These are phyloP conservation scores for Podaxis sp. DNA, from an alignment of 768 basidiomycete species.

Conservation along the genomic window DNA sequence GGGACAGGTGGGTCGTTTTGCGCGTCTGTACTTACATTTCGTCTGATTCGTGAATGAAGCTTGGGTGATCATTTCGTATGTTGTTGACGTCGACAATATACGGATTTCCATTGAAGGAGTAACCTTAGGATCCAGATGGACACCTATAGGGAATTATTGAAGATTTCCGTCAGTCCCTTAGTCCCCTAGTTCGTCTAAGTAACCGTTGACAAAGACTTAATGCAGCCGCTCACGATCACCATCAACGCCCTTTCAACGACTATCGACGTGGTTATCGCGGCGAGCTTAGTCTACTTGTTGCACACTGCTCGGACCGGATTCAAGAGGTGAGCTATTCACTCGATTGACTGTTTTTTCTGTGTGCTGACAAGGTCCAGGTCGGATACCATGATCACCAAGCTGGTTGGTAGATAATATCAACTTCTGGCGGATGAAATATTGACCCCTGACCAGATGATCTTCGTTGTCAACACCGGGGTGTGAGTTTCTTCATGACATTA, in stretches of 20 bases:
- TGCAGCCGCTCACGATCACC: constrained; percentile 46
- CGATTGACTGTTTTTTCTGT: not conserved
- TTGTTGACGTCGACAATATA: not conserved
- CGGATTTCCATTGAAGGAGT: not conserved
- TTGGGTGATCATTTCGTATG: constrained; percentile 44
- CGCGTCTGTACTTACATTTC: not conserved
- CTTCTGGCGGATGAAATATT: not conserved
- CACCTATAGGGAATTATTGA: constrained; percentile 35
- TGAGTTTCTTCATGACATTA: constrained; percentile 21
- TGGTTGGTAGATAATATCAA: constrained; percentile 27
- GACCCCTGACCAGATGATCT: constrained; percentile 39
- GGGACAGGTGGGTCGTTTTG: constrained; percentile 30
- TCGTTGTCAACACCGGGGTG: constrained; percentile 54
- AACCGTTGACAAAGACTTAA: not conserved
- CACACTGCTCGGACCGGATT: constrained; percentile 52
- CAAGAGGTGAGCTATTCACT: constrained; percentile 31
- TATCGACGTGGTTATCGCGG: constrained; percentile 50
- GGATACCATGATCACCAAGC: constrained; percentile 50
- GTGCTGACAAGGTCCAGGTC: constrained; percentile 27
- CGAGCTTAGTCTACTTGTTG: constrained; percentile 44
- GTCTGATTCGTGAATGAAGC: constrained; percentile 22
- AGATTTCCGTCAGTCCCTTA: constrained; percentile 32
- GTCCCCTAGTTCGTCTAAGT: not conserved
- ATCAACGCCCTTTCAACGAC: constrained; percentile 51
- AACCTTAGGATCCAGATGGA: constrained; percentile 33